These are phyloP conservation scores for Abrus precatorius DNA, from an alignment of 306 rosid species.

Conservation along the genomic window DNA sequence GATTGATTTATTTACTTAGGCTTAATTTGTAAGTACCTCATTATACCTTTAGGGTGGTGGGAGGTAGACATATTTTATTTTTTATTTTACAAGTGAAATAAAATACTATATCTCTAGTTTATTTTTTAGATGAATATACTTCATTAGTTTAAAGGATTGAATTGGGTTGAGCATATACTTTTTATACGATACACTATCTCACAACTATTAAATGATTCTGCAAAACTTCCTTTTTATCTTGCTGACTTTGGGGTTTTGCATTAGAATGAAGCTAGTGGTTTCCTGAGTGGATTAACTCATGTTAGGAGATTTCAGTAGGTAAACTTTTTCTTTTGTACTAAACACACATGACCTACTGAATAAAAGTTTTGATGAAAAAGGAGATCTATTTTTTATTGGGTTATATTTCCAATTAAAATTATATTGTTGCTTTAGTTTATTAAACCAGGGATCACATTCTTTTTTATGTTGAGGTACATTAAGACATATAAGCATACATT, in stretches of 20 bases:
- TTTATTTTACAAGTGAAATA: not conserved
- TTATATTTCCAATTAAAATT: conserved; percentile 28
- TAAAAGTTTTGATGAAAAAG: conserved; percentile 21
- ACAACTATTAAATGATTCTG: conserved; percentile 34
- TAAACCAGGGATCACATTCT: conserved; percentile 26
- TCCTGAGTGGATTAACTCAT: conserved; percentile 94
- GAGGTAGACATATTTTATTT: conserved; percentile 9
- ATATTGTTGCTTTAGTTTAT: not conserved
- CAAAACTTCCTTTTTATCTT: conserved; percentile 95
- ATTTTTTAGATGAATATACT: not conserved
- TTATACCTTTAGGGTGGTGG: not conserved
- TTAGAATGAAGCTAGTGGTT: conserved; percentile 98
- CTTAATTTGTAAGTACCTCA: no score
- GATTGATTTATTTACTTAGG: no score
- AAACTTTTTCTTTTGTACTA: conserved; percentile 11
- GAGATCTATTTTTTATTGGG: conserved; percentile 10
- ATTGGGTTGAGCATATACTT: not conserved
- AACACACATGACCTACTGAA: not conserved
- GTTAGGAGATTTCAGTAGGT: conserved; percentile 99
- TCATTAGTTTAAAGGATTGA: conserved; percentile 24
- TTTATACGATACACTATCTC: conserved; percentile 17
- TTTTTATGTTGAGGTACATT: conserved; percentile 15
- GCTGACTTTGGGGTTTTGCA: conserved; percentile 99
- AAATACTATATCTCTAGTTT: conserved; percentile 4
- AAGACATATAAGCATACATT: conserved; percentile 3